These are phyloP conservation scores for Penicillium occitanis DNA, from an alignment of 2,329 filamentous ascomycete species.

Conservation along the genomic window DNA sequence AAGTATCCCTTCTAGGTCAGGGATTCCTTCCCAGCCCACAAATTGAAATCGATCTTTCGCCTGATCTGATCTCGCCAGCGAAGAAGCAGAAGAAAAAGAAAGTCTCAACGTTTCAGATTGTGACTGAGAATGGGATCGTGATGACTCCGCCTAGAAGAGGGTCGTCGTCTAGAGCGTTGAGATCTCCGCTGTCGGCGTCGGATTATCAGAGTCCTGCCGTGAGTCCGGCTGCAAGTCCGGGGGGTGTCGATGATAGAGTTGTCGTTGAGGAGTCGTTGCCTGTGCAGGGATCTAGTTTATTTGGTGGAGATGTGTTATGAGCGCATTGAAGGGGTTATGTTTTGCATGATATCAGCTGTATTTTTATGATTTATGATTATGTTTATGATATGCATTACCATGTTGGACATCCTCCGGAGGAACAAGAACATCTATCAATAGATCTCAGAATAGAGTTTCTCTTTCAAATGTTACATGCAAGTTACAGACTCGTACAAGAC, in stretches of 20 bases:
- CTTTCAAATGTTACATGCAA: neutral
- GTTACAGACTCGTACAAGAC: neutral
- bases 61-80: slow-evolving; percentile 19
- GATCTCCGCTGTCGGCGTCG: slow-evolving; percentile 6
- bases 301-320: neutral
- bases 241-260: neutral
- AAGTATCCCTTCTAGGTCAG: neutral
- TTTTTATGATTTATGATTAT: slow-evolving; percentile 1
- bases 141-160: slow-evolving; percentile 19
- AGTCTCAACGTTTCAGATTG: slow-evolving; percentile 18
- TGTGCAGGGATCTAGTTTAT: neutral
- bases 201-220: neutral
- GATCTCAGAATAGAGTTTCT: neutral
- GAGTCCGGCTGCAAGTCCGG: neutral
- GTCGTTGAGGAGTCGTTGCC: neutral
- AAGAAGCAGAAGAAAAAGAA: slow-evolving; percentile 25
- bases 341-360: neutral
- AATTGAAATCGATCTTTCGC: slow-evolving; percentile 20
- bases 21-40: slow-evolving; percentile 8
- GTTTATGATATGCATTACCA: neutral
- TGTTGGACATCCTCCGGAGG: neutral
- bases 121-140: slow-evolving; percentile 24
- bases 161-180: slow-evolving; percentile 7
- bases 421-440: neutral
- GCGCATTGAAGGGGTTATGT: neutral